Evolutionary conservation across 2,329 filamentous ascomycete genomes (phyloP), one percentile per base, ranked within the genome.

Genomic region (Corynespora cassiicola): DNA sequence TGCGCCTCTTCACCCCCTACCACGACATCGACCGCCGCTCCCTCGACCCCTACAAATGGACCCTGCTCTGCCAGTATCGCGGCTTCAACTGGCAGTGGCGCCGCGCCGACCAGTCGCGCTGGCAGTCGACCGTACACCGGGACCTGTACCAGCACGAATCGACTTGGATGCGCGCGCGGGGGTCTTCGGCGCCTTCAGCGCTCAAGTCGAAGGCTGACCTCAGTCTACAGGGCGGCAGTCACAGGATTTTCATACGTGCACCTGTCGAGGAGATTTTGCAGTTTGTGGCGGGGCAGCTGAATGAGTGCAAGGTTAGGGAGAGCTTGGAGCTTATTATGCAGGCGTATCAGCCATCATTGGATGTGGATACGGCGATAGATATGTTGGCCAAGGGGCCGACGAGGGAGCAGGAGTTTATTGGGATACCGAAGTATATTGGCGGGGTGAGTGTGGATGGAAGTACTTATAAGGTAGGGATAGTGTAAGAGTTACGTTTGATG

Each of bases 381-480:
- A 26, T 31, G 36, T 20, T 39, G 10, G 22, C 17, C 16, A n/a
- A 39, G 12, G 36, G 36, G 19, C 28, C 29, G 6, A 39, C 36
- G n/a, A 12, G 6, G 16, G 36, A 39, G 14, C 36, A 39, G 14
- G 16, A 27, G 4, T 15, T 3, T 3, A 31, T 19, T 4, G 36
- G 37, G 4, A 21, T 26, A n/a, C 24, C 37, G 6, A 34, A 40
- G 25, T 33, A 29, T n/a, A 29, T 40, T 22, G 30, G 24, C 8
- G 30, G 30, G 3, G 25, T 40, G 4, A 34, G 18, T 22, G 26
- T 40, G n/a, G 37, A 40, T 28, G 30, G 37, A 5, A 40, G 30
- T 17, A 29, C 18, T n/a, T 21, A n/a, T 11, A 19, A 14, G 18
- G 23, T 39, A 5, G 9, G 14, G 8, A 39, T 33, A n/a, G 15